Percentiles rank a stretch among this genome's conserved stretches.
Conservation (phyloP, 140 eudicot species). For the Cichorium intybus region DNA sequence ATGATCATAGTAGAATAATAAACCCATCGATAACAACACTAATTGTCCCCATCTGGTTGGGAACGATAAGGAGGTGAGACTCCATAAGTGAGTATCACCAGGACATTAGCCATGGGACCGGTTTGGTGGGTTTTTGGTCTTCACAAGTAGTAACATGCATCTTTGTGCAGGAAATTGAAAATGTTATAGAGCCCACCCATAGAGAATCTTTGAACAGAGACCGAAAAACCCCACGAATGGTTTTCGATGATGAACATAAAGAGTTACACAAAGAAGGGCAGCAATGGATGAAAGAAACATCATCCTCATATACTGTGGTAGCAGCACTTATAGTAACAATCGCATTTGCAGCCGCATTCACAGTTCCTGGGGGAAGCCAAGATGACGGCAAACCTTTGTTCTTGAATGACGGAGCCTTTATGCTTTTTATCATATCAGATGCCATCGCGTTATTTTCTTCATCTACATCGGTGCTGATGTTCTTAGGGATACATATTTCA, state of each 20-base stretch:
- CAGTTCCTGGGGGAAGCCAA: conserved; percentile 7
- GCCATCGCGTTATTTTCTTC: conserved; percentile 4
- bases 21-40: too few species aligned
- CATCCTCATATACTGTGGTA: conserved; percentile 9
- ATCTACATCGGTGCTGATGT: conserved; percentile 4
- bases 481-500: conserved; percentile 15
- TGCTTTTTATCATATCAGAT: conserved; percentile 7
- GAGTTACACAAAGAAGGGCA: neutral
- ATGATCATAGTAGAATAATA: too few species aligned
- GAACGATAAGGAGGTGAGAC: too few species aligned
- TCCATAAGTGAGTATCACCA: too few species aligned
- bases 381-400: conserved; percentile 5
- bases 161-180: conserved; percentile 19
- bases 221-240: conserved; percentile 11
- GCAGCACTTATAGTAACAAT: conserved; percentile 11
- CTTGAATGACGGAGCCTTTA: neutral
- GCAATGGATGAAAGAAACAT: conserved; percentile 18
- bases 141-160: neutral
- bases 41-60: too few species aligned
- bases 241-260: conserved; percentile 10
- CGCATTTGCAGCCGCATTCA: conserved; percentile 21
- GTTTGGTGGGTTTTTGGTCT: too few species aligned
- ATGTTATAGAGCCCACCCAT: neutral
- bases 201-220: neutral
- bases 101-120: too few species aligned